These are phyloP conservation scores for Microascus cirrosus DNA, from an alignment of 2,329 filamentous ascomycete species.

Conservation along the genomic window DNA sequence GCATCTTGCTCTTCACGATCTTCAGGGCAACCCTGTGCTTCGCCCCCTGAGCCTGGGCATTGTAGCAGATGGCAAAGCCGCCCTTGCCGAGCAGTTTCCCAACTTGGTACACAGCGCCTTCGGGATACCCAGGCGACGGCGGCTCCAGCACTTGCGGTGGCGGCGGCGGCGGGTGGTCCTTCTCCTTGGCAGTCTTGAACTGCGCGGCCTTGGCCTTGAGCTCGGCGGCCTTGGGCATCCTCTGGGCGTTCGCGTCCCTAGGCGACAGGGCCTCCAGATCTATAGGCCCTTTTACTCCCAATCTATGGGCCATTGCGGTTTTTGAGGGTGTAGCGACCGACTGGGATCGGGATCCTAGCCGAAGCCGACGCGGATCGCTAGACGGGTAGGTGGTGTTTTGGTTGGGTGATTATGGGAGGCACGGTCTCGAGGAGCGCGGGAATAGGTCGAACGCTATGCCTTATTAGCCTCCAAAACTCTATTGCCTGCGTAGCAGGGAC, in stretches of 20 bases:
- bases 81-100: constrained; percentile 68
- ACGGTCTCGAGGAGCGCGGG: no score
- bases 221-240: constrained; percentile 30
- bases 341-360: background rate
- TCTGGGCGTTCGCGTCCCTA: constrained; percentile 51
- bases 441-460: no score
- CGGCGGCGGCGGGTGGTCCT: constrained; percentile 56
- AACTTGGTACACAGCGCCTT: constrained; percentile 63
- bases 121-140: constrained; percentile 55
- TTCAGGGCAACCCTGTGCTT: constrained; percentile 65
- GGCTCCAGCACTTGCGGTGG: constrained; percentile 49
- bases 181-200: constrained; percentile 47
- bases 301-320: constrained; percentile 32
- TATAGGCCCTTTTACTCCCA: constrained; percentile 35
- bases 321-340: background rate
- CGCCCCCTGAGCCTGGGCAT: constrained; percentile 54
- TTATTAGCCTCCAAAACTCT: no score
- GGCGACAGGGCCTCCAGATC: constrained; percentile 55
- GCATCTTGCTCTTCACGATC: constrained; percentile 77
- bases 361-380: background rate
- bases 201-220: constrained; percentile 41
- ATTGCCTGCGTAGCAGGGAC: no score
- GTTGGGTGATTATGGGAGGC: no score
- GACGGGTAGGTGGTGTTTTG: background rate
- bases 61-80: constrained; percentile 73